Conservation (phyloP, 2,329 filamentous ascomycete genomes). For the Periglandula ipomoeae region DNA sequence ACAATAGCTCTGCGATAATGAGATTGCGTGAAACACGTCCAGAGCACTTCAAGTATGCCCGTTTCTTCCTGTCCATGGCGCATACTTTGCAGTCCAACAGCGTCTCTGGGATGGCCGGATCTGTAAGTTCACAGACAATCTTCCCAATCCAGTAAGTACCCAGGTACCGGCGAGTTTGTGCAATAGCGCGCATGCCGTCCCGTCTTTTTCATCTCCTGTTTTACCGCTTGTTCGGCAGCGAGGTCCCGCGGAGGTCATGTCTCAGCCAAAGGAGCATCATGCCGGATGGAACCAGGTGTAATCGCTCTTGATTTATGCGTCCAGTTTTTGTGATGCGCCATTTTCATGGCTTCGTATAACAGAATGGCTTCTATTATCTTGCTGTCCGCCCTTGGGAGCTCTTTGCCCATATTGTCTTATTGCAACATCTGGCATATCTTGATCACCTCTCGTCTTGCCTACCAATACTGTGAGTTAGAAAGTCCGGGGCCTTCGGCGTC, state of each 20-base stretch:
- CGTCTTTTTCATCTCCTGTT: neutral
- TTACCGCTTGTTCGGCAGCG: conserved; percentile 7
- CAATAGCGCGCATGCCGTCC: neutral
- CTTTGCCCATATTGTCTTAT: too few relatives aligned
- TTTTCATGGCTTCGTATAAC: too few relatives aligned
- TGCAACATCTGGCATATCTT: too few relatives aligned
- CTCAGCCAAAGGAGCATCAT: neutral
- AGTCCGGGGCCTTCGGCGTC: too few relatives aligned
- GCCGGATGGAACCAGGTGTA: neutral
- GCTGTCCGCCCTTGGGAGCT: too few relatives aligned
- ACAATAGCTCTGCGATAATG: too few relatives aligned
- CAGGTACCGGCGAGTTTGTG: neutral
- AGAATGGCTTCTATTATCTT: too few relatives aligned
- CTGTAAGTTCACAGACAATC: neutral
- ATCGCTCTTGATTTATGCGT: neutral
- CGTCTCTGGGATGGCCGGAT: neutral
- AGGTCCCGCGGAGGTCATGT: neutral
- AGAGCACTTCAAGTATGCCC: too few relatives aligned
- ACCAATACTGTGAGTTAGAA: too few relatives aligned
- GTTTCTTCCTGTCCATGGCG: too few relatives aligned
- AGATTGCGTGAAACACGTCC: too few relatives aligned
- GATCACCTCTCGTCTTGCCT: too few relatives aligned
- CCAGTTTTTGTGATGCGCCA: neutral
- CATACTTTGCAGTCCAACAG: neutral
- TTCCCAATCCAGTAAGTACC: neutral